Percentiles rank a stretch among this genome's conserved stretches.
Evolutionary conservation across 257 asterid genomes (phyloP).

Genomic region (Perilla frutescens): DNA sequence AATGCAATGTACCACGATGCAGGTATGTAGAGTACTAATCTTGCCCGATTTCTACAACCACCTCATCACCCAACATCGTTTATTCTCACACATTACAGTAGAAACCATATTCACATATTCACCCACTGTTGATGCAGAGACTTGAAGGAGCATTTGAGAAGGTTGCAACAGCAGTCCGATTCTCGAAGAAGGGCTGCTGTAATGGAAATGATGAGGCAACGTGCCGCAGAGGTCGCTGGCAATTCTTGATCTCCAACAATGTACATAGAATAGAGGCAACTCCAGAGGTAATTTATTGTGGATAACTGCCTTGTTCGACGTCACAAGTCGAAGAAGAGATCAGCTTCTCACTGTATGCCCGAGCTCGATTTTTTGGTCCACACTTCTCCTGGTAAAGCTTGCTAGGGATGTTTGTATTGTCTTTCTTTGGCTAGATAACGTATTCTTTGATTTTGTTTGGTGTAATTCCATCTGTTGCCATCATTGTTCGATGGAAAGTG

Average conservation of each 20-base stretch:
- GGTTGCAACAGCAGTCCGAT: constrained; percentile 74
- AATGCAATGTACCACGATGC: constrained; percentile 96
- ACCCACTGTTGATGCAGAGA: constrained; percentile 47
- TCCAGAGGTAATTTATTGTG: constrained; percentile 17
- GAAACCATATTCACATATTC: background rate
- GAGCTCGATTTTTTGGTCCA: constrained; percentile 20
- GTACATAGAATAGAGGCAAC: constrained; percentile 28
- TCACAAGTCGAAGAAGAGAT: constrained; percentile 20
- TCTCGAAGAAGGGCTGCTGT: constrained; percentile 74
- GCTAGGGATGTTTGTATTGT: constrained; percentile 32
- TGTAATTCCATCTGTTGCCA: constrained; percentile 39
- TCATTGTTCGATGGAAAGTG: constrained; percentile 43
- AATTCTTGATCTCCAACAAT: constrained; percentile 45
- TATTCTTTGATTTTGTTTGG: constrained; percentile 51
- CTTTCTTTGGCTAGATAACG: constrained; percentile 27
- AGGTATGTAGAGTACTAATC: constrained; percentile 53
- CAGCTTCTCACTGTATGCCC: background rate
- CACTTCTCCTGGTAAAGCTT: constrained; percentile 39
- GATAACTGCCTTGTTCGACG: constrained; percentile 26
- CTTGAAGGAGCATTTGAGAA: constrained; percentile 62
- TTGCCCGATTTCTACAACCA: constrained; percentile 1
- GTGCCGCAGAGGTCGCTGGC: constrained; percentile 85
- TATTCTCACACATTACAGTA: background rate
- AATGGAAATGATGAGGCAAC: constrained; percentile 87
- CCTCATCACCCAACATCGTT: background rate